Percentiles rank a stretch among this genome's conserved stretches.
Conservation (phyloP, 2,329 filamentous ascomycete species). For the Sarocladium kiliense region DNA sequence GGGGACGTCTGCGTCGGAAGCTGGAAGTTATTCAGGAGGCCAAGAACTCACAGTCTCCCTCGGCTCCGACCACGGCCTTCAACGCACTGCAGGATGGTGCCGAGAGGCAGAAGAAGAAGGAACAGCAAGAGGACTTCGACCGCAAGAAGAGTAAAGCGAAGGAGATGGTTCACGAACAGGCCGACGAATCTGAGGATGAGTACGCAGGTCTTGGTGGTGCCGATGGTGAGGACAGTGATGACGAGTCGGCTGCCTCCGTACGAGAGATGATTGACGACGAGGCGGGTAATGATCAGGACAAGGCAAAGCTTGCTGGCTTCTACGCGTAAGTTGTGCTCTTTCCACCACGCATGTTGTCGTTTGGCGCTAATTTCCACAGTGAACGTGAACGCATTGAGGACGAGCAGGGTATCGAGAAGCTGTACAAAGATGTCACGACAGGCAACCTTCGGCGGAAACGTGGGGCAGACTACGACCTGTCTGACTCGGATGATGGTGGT, state of each 20-base stretch:
- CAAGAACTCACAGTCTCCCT: constrained; percentile 28
- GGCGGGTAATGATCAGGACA: constrained; percentile 69
- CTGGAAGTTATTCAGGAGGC: constrained; percentile 22
- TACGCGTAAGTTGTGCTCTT: constrained; percentile 66
- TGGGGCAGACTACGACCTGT: constrained; percentile 75
- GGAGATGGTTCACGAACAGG: constrained; percentile 85
- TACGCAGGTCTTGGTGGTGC: constrained; percentile 89
- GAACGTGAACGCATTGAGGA: constrained; percentile 75
- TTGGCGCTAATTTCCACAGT: constrained; percentile 36
- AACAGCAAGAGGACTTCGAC: constrained; percentile 57
- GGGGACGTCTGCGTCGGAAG: constrained; percentile 47
- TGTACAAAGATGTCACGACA: constrained; percentile 89
- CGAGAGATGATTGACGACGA: constrained; percentile 89
- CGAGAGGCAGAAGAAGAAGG: constrained; percentile 48
- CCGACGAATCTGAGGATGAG: constrained; percentile 96
- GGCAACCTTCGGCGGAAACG: constrained; percentile 82
- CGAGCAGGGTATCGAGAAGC: constrained; percentile 82
- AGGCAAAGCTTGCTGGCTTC: constrained; percentile 76
- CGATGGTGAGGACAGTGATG: constrained; percentile 81
- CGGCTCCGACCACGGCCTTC: constrained; percentile 51
- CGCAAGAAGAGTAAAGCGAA: constrained; percentile 84
- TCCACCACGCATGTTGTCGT: neutral
- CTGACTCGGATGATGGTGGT: constrained; percentile 84
- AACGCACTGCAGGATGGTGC: constrained; percentile 64
- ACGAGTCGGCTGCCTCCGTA: constrained; percentile 64